These are phyloP conservation scores for Russula lepida DNA, from an alignment of 768 basidiomycete genomes.

Conservation along the genomic window DNA sequence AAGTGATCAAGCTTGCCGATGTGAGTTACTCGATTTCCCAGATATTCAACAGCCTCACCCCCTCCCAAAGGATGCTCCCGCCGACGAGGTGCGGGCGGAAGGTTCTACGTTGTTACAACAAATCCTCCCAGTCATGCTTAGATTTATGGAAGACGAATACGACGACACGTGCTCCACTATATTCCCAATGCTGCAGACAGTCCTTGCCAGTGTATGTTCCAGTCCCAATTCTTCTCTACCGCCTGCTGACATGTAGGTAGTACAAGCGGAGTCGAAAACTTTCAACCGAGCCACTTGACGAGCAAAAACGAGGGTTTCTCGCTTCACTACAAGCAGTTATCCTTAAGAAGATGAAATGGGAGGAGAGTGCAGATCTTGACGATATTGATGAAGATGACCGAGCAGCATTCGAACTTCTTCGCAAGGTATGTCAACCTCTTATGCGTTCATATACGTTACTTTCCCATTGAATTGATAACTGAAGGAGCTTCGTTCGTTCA, in stretches of 20 bases:
- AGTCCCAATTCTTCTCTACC: background rate
- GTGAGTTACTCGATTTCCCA: constrained; percentile 34
- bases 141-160: constrained; percentile 83
- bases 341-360: constrained; percentile 88
- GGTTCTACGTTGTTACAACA: constrained; percentile 56
- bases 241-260: constrained; percentile 33
- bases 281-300: constrained; percentile 53
- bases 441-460: background rate
- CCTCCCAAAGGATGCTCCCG: constrained; percentile 44
- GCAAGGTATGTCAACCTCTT: constrained; percentile 51
- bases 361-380: constrained; percentile 63
- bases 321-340: constrained; percentile 68
- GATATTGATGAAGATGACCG: constrained; percentile 87
- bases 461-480: background rate
- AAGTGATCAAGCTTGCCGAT: constrained; percentile 78
- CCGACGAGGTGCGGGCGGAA: constrained; percentile 53
- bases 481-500: constrained; percentile 76
- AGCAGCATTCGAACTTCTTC: constrained; percentile 72
- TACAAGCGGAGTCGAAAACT: constrained; percentile 70
- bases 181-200: constrained; percentile 67
- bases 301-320: constrained; percentile 68
- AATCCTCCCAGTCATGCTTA: constrained; percentile 72
- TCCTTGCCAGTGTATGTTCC: constrained; percentile 62
- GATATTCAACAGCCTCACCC: background rate
- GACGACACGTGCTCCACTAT: constrained; percentile 85